Conservation (phyloP, 2,329 filamentous ascomycete genomes). For the Allantophomopsis lycopodina region DNA sequence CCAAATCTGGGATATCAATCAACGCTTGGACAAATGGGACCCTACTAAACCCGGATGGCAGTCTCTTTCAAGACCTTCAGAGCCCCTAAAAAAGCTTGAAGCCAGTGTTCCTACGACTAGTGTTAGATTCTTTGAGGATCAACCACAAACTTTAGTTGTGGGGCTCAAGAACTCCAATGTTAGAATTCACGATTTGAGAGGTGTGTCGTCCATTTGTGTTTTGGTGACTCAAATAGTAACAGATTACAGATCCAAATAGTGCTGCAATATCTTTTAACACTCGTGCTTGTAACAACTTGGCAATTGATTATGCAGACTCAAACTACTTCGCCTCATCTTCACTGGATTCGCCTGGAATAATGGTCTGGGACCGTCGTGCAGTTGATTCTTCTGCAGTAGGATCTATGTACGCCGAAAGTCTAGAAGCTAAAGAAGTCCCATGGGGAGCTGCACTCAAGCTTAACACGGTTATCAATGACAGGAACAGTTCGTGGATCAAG, state of each 20-base stretch:
- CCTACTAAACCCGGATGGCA: constrained; percentile 29
- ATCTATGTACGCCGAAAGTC: constrained; percentile 37
- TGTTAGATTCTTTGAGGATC: constrained; percentile 68
- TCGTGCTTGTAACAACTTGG: constrained; percentile 55
- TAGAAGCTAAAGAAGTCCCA: constrained; percentile 45
- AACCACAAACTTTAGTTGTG: constrained; percentile 60
- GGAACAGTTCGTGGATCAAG: constrained; percentile 44
- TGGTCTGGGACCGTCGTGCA: constrained; percentile 67
- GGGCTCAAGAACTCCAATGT: constrained; percentile 66
- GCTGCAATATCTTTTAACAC: constrained; percentile 47
- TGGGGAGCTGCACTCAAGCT: constrained; percentile 49
- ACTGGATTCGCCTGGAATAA: constrained; percentile 58
- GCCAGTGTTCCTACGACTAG: constrained; percentile 66
- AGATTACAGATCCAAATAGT: constrained; percentile 29
- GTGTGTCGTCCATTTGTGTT: constrained; percentile 23
- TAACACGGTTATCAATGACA: constrained; percentile 37
- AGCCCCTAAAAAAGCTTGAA: constrained; percentile 37
- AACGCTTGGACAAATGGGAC: constrained; percentile 34
- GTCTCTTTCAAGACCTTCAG: constrained; percentile 7
- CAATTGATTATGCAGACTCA: constrained; percentile 66
- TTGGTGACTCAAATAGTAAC: constrained; percentile 7
- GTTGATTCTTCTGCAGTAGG: constrained; percentile 37
- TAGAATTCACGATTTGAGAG: constrained; percentile 65
- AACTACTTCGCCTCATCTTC: constrained; percentile 79
- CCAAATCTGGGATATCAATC: constrained; percentile 69